phyloP scores from a whole-genome alignment of 345 rosid species.

The Kernera saxatilis region DNA sequence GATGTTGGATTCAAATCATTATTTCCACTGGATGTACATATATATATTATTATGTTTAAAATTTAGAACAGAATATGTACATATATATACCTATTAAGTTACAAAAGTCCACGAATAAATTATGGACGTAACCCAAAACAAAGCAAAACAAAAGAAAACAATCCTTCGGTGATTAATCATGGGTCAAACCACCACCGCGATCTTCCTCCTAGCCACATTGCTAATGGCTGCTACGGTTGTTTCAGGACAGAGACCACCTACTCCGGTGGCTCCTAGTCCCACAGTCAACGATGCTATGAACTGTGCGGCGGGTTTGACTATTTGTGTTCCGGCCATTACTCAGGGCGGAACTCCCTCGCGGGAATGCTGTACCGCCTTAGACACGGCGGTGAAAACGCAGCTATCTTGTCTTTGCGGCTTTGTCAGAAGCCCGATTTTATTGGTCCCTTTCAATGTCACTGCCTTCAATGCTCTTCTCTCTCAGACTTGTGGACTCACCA shows the following conservation, averaged over 20 bases:
- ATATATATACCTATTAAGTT: too few species aligned
- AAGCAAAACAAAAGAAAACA: not conserved
- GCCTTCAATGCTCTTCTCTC: constrained; percentile 3
- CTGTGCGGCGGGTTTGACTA: not conserved
- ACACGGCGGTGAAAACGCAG: constrained; percentile 7
- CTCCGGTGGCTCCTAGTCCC: constrained; percentile 2
- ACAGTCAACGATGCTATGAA: constrained; percentile 4
- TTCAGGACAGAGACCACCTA: constrained; percentile 7
- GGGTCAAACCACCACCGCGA: not conserved
- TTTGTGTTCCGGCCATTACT: constrained; percentile 1
- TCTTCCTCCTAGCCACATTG: constrained; percentile 13
- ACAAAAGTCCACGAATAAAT: too few species aligned
- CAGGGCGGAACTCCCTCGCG: not conserved
- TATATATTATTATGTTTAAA: too few species aligned
- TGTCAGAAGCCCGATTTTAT: not conserved
- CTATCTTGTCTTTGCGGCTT: constrained; percentile 8
- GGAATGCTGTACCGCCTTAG: constrained; percentile 19
- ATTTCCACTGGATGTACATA: too few species aligned
- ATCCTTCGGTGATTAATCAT: not conserved
- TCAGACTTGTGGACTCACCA: not conserved
- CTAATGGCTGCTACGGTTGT: constrained; percentile 9
- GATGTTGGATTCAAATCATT: too few species aligned
- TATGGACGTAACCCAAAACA: too few species aligned
- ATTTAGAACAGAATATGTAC: too few species aligned
- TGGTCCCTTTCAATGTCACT: constrained; percentile 13